Conservation (phyloP, 2,329 filamentous ascomycete genomes). For the Diaporthe batatas region DNA sequence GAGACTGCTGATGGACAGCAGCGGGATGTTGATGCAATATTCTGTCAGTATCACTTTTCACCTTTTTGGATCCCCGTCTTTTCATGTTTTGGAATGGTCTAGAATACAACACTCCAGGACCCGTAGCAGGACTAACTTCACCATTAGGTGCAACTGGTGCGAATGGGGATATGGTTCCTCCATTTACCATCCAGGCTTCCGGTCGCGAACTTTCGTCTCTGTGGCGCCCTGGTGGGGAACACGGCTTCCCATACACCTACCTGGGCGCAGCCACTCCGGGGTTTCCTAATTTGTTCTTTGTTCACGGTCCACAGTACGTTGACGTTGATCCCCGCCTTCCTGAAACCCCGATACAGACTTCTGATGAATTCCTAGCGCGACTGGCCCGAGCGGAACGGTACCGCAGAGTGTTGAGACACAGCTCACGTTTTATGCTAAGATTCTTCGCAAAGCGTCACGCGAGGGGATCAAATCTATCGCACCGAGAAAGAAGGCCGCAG, state of each 20-base stretch:
- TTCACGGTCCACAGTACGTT: conserved; percentile 69
- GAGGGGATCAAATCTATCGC: conserved; percentile 75
- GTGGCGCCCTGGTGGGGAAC: conserved; percentile 68
- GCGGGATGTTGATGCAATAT: conserved; percentile 72
- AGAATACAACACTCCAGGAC: no score
- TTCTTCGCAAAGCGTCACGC: conserved; percentile 74
- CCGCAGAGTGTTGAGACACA: conserved; percentile 77
- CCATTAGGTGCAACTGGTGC: conserved; percentile 78
- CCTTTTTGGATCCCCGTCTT: no score
- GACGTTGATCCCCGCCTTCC: neutral
- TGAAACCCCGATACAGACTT: neutral
- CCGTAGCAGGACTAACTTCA: no score
- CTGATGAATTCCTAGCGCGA: conserved; percentile 45
- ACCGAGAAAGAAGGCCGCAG: conserved; percentile 69
- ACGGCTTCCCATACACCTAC: conserved; percentile 77
- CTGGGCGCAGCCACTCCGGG: conserved; percentile 73
- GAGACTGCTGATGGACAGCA: conserved; percentile 69
- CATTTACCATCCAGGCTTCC: conserved; percentile 70
- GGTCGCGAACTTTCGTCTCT: conserved; percentile 66
- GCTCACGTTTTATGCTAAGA: conserved; percentile 73
- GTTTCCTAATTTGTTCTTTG: conserved; percentile 76
- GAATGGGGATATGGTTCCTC: conserved; percentile 69
- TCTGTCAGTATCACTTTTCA: no score
- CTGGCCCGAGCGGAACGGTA: conserved; percentile 74
- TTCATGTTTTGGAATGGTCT: no score